Conservation (phyloP, 768 basidiomycete species). For the Cystofilobasidium capitatum region DNA sequence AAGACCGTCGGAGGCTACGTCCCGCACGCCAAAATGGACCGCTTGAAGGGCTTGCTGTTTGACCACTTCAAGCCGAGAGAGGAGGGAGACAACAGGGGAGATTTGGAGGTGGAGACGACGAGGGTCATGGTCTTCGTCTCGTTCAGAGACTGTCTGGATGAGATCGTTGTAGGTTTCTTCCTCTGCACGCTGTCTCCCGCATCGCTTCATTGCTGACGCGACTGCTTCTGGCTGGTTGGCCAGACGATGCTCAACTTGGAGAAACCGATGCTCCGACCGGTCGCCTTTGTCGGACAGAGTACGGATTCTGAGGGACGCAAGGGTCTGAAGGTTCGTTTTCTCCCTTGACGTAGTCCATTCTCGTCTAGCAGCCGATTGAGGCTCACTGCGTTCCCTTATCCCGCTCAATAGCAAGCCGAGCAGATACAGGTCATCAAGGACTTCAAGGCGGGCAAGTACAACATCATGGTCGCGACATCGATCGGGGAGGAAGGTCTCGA, state of each 20-base stretch:
- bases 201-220: neutral
- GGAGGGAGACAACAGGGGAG: constrained; percentile 15
- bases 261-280: constrained; percentile 66
- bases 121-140: constrained; percentile 90
- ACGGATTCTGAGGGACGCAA: constrained; percentile 73
- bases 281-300: constrained; percentile 83
- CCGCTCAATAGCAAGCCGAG: constrained; percentile 3
- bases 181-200: neutral
- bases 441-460: constrained; percentile 79
- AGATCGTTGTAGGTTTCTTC: constrained; percentile 52
- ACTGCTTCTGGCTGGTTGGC: neutral
- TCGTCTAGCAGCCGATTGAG: neutral
- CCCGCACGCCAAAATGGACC: constrained; percentile 85
- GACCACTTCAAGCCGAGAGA: constrained; percentile 58
- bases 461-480: constrained; percentile 87
- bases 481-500: constrained; percentile 98
- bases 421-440: constrained; percentile 61
- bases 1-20: constrained; percentile 32
- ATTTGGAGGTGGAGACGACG: constrained; percentile 41
- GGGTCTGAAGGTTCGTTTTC: constrained; percentile 60
- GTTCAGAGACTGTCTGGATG: constrained; percentile 81
- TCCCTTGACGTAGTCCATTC: neutral
- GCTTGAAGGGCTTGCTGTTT: constrained; percentile 55
- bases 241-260: constrained; percentile 61
- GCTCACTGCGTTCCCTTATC: neutral